A percentile compares a stretch with the other conserved stretches of the same genome.
These are phyloP conservation scores for Hymenoscyphus infarciens DNA, from an alignment of 2,329 filamentous ascomycete species.

Conservation along the genomic window DNA sequence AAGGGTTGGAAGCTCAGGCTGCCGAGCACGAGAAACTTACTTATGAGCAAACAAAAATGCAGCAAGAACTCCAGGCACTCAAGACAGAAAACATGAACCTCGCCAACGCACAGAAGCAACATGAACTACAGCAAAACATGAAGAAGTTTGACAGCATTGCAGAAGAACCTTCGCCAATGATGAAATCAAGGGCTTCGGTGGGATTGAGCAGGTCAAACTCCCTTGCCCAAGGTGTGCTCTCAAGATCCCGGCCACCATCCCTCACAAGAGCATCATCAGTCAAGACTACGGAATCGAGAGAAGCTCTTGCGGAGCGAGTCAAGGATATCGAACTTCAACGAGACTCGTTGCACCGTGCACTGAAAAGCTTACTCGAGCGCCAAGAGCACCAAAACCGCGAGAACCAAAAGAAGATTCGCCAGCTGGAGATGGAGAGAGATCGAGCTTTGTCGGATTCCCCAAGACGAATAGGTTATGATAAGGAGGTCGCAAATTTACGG, in stretches of 20 bases:
- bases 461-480: conserved; percentile 74
- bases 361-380: conserved; percentile 80
- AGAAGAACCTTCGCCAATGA: conserved; percentile 47
- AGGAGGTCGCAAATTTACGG: conserved; percentile 74
- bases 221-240: conserved; percentile 42
- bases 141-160: conserved; percentile 57
- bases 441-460: conserved; percentile 66
- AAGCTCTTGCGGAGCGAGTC: conserved; percentile 71
- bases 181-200: conserved; percentile 31
- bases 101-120: conserved; percentile 45
- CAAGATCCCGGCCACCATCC: conserved; percentile 34
- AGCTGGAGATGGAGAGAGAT: conserved; percentile 75
- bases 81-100: conserved; percentile 60
- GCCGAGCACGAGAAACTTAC: conserved; percentile 68
- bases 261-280: conserved; percentile 58
- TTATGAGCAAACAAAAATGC: conserved; percentile 79
- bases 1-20: conserved; percentile 73
- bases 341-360: conserved; percentile 82
- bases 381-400: conserved; percentile 82
- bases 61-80: conserved; percentile 76
- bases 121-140: conserved; percentile 42
- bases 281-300: conserved; percentile 49
- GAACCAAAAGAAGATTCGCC: conserved; percentile 73
- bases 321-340: conserved; percentile 93
- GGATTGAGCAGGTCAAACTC: conserved; percentile 65